phyloP scores from a whole-genome alignment of 441 rosid species.

The Erodium trifolium region DNA sequence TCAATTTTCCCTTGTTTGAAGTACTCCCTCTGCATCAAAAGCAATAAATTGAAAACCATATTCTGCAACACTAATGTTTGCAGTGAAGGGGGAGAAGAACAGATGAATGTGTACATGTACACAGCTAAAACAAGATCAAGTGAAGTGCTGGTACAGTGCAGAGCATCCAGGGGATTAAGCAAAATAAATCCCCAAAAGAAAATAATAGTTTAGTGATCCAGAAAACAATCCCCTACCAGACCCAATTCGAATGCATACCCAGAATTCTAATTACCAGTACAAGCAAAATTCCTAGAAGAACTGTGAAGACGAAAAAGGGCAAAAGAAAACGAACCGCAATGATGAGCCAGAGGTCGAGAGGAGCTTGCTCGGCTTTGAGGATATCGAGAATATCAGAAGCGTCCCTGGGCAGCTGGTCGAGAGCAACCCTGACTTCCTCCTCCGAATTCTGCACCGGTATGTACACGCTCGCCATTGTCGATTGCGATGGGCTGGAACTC shows the following conservation, averaged over 20 bases:
- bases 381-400: conserved; percentile 95
- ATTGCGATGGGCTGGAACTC: not conserved
- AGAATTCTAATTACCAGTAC: not conserved
- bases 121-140: not conserved
- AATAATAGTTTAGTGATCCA: not conserved
- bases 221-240: not conserved
- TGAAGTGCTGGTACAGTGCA: not conserved
- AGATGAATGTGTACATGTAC: not conserved
- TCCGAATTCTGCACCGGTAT: conserved; percentile 98
- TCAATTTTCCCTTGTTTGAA: conserved; percentile 90
- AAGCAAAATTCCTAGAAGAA: not conserved
- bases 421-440: conserved; percentile 92
- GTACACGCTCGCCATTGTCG: conserved; percentile 73
- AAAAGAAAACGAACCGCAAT: conserved; percentile 54
- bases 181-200: not conserved
- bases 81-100: not conserved
- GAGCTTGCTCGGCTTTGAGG: conserved; percentile 98
- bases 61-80: not conserved
- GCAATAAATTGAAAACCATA: not conserved
- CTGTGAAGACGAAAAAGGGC: too few species aligned
- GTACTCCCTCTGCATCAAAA: conserved; percentile 70
- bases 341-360: conserved; percentile 95
- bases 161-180: conserved; percentile 1
- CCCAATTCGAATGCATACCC: not conserved
- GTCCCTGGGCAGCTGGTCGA: conserved; percentile 93